phyloP scores from a whole-genome alignment of 495 filamentous ascomycete species.

The Podospora conica region DNA sequence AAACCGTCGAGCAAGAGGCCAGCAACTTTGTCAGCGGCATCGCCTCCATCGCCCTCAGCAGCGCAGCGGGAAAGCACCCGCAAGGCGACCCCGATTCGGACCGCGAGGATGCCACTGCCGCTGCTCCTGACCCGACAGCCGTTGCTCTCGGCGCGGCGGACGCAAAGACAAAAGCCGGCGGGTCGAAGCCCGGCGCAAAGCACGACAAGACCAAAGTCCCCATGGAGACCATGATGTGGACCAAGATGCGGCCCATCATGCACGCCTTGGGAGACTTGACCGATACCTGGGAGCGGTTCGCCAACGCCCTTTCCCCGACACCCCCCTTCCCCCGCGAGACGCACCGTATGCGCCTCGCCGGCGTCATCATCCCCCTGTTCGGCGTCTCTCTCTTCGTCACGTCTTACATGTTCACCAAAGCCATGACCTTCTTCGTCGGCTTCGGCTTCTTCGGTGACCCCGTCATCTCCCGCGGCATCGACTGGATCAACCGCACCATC shows the following conservation, averaged over 20 bases:
- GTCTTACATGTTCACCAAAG: constrained; percentile 70
- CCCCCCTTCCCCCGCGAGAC: constrained; percentile 63
- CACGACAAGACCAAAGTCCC: constrained; percentile 84
- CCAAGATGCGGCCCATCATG: constrained; percentile 70
- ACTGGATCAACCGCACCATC: constrained; percentile 57
- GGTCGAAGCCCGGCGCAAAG: constrained; percentile 38
- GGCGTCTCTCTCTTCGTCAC: constrained; percentile 55
- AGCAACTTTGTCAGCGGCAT: constrained; percentile 74
- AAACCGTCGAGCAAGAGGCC: constrained; percentile 81
- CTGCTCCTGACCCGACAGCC: constrained; percentile 56
- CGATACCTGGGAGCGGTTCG: constrained; percentile 75
- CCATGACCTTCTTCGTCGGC: constrained; percentile 57
- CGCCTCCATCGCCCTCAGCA: constrained; percentile 65
- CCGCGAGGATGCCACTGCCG: constrained; percentile 40
- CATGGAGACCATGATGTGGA: constrained; percentile 72
- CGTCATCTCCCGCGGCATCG: constrained; percentile 51
- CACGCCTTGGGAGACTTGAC: constrained; percentile 64
- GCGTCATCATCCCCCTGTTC: constrained; percentile 52
- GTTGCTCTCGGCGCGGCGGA: constrained; percentile 45
- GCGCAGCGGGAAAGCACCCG: constrained; percentile 67
- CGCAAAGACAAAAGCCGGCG: constrained; percentile 49
- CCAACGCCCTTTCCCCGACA: constrained; percentile 73
- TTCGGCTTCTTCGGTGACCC: constrained; percentile 80
- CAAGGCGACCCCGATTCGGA: constrained; percentile 43
- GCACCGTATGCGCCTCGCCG: constrained; percentile 57